Percentiles rank a stretch among this genome's conserved stretches.
phyloP scores from a whole-genome alignment of 192 early-diverging fungal species.

The Helicostylum pulchrum region DNA sequence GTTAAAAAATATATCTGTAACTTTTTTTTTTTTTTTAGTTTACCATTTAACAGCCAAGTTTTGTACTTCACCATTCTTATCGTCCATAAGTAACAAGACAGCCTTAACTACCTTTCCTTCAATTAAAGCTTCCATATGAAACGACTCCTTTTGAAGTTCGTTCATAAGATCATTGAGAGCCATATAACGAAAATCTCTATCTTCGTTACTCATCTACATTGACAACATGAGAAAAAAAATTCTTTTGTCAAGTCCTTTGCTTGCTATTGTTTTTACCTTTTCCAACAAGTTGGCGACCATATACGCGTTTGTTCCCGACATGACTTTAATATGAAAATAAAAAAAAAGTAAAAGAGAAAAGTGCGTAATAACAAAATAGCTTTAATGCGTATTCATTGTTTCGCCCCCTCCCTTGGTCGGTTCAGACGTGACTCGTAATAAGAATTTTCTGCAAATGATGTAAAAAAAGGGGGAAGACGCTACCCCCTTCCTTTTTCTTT shows the following conservation, averaged over 20 bases:
- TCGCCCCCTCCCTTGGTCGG: too few relatives aligned
- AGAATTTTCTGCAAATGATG: too few relatives aligned
- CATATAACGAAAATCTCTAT: slow-evolving; percentile 89
- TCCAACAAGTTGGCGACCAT: slow-evolving; percentile 66
- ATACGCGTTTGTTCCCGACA: slow-evolving; percentile 55
- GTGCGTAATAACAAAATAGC: too few relatives aligned
- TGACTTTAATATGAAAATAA: slow-evolving; percentile 5
- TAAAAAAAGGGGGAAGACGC: too few relatives aligned
- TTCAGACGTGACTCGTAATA: too few relatives aligned
- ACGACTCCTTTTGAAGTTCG: slow-evolving; percentile 61
- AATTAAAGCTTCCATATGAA: slow-evolving; percentile 54
- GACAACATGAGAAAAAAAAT: neutral
- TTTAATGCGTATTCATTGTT: too few relatives aligned
- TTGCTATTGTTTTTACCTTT: slow-evolving; percentile 49
- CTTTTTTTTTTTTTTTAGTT: neutral
- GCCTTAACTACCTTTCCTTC: slow-evolving; percentile 62
- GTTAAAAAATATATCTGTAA: neutral
- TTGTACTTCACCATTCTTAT: slow-evolving; percentile 85
- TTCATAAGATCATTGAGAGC: slow-evolving; percentile 75
- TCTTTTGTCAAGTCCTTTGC: neutral
- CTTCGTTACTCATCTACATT: slow-evolving; percentile 55
- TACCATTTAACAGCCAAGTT: slow-evolving; percentile 73
- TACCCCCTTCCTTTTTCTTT: too few relatives aligned
- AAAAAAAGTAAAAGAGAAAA: too few relatives aligned
- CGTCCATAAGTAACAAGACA: slow-evolving; percentile 60